phyloP scores from a whole-genome alignment of 2,329 filamentous ascomycete genomes.

The Xylariaceae sp. region DNA sequence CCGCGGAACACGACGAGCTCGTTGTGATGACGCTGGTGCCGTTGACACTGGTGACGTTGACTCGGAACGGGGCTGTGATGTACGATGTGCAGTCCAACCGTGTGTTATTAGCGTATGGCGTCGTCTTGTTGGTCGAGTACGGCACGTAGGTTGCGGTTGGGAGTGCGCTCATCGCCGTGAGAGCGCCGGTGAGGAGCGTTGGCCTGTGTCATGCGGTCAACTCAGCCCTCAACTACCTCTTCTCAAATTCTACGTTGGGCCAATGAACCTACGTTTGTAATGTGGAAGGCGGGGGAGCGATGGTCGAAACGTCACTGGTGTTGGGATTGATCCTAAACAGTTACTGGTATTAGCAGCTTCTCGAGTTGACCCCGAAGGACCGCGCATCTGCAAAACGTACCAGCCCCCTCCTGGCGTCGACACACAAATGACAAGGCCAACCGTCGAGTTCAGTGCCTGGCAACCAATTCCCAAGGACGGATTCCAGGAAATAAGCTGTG shows the following conservation, averaged over 20 bases:
- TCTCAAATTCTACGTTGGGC: background rate
- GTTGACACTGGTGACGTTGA: background rate
- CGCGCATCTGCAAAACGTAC: too few species aligned
- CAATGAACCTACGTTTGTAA: background rate
- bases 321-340: constrained; percentile 4
- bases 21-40: constrained; percentile 1
- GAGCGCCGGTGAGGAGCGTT: constrained; percentile 1
- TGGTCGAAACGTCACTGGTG: background rate
- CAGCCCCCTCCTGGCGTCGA: constrained; percentile 1
- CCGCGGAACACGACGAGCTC: constrained; percentile 1
- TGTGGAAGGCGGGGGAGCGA: background rate
- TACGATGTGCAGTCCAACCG: constrained; percentile 2
- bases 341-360: too few species aligned
- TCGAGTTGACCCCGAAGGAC: too few species aligned
- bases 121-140: background rate
- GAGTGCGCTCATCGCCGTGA: constrained; percentile 1
- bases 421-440: constrained; percentile 1
- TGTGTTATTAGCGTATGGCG: constrained; percentile 1
- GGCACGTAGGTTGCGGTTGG: background rate
- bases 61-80: constrained; percentile 1
- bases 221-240: too few species aligned
- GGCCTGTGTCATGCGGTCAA: too few species aligned
- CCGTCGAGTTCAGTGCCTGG: background rate
- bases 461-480: background rate
- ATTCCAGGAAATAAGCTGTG: constrained; percentile 4